Evolutionary conservation across 2,329 filamentous ascomycete genomes (phyloP).

Genomic region (Cladosporium sp.): DNA sequence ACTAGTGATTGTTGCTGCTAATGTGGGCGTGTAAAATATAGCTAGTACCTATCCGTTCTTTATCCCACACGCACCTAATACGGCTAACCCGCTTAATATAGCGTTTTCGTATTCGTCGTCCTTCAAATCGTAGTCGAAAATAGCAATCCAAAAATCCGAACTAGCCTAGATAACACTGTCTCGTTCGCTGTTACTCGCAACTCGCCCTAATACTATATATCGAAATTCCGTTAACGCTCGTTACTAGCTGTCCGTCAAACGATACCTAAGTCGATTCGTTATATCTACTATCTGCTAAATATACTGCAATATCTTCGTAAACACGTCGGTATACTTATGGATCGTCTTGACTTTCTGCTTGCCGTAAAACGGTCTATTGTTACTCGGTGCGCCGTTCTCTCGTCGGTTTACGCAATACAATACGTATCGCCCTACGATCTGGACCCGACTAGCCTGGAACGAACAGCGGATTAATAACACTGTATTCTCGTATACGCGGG

Average conservation of each 20-base stretch:
- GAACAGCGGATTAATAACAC: conserved; percentile 4
- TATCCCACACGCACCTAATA: conserved; percentile 7
- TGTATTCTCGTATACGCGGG: background rate
- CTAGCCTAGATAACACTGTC: background rate
- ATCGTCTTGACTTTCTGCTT: conserved; percentile 14
- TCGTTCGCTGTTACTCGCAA: background rate
- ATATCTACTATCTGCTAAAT: conserved; percentile 11
- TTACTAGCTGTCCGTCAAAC: conserved; percentile 3
- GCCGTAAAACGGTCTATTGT: conserved; percentile 10
- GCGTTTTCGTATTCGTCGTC: conserved; percentile 16
- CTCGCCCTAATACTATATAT: background rate
- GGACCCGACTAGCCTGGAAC: background rate
- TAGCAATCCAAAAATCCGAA: conserved; percentile 13
- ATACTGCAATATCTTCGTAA: conserved; percentile 9
- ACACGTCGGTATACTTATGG: conserved; percentile 1
- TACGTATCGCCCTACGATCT: conserved; percentile 10
- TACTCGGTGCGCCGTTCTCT: conserved; percentile 8
- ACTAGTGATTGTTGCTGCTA: conserved; percentile 8
- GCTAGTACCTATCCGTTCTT: conserved; percentile 13
- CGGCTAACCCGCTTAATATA: conserved; percentile 13
- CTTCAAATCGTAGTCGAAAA: conserved; percentile 12
- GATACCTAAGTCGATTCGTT: background rate
- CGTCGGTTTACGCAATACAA: conserved; percentile 5
- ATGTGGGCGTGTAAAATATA: conserved; percentile 17
- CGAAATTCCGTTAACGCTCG: conserved; percentile 4